These are phyloP conservation scores for Rhizoctonia solani DNA, from an alignment of 1,284 basidiomycete genomes.

Conservation along the genomic window DNA sequence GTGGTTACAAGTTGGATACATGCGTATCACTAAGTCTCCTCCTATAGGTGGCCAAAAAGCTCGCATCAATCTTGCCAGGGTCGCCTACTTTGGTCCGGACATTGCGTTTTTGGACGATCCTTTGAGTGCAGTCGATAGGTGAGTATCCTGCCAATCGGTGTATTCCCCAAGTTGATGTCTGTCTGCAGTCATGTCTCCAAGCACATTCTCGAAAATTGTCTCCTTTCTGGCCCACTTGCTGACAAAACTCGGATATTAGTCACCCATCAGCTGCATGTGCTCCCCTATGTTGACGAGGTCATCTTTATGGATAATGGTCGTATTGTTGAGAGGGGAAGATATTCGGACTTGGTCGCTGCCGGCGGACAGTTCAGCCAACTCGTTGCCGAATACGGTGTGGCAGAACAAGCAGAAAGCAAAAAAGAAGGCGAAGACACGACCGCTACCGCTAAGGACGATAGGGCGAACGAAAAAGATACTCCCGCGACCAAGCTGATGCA, in stretches of 20 bases:
- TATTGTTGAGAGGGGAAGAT: slow-evolving; percentile 77
- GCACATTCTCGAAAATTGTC: slow-evolving; percentile 62
- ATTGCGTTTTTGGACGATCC: slow-evolving; percentile 66
- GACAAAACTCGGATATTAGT: slow-evolving; percentile 56
- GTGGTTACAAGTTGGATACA: not conserved
- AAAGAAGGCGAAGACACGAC: slow-evolving; percentile 41
- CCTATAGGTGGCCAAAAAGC: slow-evolving; percentile 36
- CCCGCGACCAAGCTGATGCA: slow-evolving; percentile 52
- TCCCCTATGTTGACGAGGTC: slow-evolving; percentile 74
- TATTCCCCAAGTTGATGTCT: no score
- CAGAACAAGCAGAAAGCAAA: slow-evolving; percentile 46
- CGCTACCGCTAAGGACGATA: slow-evolving; percentile 39
- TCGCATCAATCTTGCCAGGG: slow-evolving; percentile 40
- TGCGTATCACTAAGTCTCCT: slow-evolving; percentile 40
- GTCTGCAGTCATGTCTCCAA: slow-evolving; percentile 63
- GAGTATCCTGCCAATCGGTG: slow-evolving; percentile 43
- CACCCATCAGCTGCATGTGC: slow-evolving; percentile 81
- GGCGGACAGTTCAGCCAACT: slow-evolving; percentile 60
- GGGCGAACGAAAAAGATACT: slow-evolving; percentile 43
- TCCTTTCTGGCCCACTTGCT: slow-evolving; percentile 60
- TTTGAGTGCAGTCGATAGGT: slow-evolving; percentile 67
- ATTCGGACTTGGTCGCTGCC: slow-evolving; percentile 59
- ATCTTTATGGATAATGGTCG: slow-evolving; percentile 70
- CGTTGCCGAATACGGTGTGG: slow-evolving; percentile 63
- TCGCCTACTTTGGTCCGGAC: slow-evolving; percentile 40